Percentiles rank a stretch among this genome's conserved stretches.
Conservation (phyloP, 2,329 filamentous ascomycete species). For the Neocatenulostroma microsporum region DNA sequence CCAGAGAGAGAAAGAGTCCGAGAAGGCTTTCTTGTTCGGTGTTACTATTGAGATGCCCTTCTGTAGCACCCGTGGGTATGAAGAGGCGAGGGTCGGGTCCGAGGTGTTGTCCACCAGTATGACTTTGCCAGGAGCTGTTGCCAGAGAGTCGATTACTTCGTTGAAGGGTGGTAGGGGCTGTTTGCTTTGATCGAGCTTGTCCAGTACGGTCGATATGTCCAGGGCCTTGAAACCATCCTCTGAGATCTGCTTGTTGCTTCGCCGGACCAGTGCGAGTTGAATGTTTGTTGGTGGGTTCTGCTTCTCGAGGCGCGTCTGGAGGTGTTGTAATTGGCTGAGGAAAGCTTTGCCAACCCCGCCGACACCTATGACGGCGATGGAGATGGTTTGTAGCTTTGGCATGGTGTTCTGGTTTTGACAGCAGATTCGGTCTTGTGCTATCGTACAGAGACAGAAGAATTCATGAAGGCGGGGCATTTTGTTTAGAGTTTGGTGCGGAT, state of each 20-base stretch:
- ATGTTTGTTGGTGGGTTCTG: constrained; percentile 55
- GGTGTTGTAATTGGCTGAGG: constrained; percentile 66
- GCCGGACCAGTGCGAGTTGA: constrained; percentile 74
- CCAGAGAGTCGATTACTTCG: constrained; percentile 69
- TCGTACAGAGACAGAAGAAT: background rate
- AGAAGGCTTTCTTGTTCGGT: constrained; percentile 98
- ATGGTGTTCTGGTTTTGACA: too few species aligned
- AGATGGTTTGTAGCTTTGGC: constrained; percentile 37
- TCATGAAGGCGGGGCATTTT: constrained; percentile 3
- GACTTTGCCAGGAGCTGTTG: constrained; percentile 66
- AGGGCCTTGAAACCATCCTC: constrained; percentile 64
- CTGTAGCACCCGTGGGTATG: constrained; percentile 73
- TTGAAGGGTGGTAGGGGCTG: constrained; percentile 59
- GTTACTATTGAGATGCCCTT: constrained; percentile 86
- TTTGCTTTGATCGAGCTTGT: constrained; percentile 54
- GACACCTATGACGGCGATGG: constrained; percentile 52
- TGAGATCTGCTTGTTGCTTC: constrained; percentile 75
- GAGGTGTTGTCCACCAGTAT: constrained; percentile 95
- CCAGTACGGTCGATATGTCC: constrained; percentile 52
- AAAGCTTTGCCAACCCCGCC: constrained; percentile 92
- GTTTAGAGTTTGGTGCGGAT: background rate
- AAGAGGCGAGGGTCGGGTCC: constrained; percentile 72
- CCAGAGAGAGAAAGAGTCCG: constrained; percentile 72
- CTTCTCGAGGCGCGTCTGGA: constrained; percentile 53
- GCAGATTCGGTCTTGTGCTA: too few species aligned